Conservation (phyloP, 495 filamentous ascomycete species). For the Penicillium pancosmium region DNA sequence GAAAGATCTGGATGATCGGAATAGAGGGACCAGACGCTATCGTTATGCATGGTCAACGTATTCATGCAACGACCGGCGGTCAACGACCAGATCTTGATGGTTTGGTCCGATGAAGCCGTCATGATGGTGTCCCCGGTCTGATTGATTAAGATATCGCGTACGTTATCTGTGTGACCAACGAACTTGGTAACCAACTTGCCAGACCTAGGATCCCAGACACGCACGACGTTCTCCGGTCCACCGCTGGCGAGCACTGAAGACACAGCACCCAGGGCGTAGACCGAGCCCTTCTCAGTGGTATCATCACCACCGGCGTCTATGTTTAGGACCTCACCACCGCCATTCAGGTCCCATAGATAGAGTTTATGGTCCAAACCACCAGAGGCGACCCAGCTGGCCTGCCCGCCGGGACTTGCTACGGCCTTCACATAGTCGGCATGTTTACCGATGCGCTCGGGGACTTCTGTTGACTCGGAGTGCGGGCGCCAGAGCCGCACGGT, state of each 20-base stretch:
- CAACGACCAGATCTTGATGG: conserved; percentile 96
- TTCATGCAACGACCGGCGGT: conserved; percentile 94
- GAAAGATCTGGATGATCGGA: conserved; percentile 84
- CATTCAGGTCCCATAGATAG: conserved; percentile 88
- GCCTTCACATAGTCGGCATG: conserved; percentile 97
- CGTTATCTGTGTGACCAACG: conserved; percentile 96
- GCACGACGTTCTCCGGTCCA: conserved; percentile 89
- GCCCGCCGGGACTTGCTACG: conserved; percentile 71
- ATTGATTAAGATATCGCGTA: conserved; percentile 87
- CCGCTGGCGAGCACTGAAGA: conserved; percentile 84
- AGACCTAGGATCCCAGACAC: conserved; percentile 89
- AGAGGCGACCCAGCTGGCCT: conserved; percentile 90
- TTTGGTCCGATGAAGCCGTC: conserved; percentile 94
- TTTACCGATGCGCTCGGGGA: conserved; percentile 82
- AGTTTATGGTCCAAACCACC: conserved; percentile 93
- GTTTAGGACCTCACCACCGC: conserved; percentile 78
- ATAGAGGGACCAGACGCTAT: conserved; percentile 95
- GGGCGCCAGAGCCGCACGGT: conserved; percentile 95
- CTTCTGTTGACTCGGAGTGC: conserved; percentile 64
- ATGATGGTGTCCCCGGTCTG: conserved; percentile 87
- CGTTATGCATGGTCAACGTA: conserved; percentile 97
- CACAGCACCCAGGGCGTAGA: conserved; percentile 83
- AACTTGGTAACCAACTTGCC: conserved; percentile 94
- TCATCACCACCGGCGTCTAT: conserved; percentile 83
- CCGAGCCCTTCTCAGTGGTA: conserved; percentile 84